These are phyloP conservation scores for Colletotrichum tropicicola DNA, from an alignment of 2,329 filamentous ascomycete species.

Conservation along the genomic window DNA sequence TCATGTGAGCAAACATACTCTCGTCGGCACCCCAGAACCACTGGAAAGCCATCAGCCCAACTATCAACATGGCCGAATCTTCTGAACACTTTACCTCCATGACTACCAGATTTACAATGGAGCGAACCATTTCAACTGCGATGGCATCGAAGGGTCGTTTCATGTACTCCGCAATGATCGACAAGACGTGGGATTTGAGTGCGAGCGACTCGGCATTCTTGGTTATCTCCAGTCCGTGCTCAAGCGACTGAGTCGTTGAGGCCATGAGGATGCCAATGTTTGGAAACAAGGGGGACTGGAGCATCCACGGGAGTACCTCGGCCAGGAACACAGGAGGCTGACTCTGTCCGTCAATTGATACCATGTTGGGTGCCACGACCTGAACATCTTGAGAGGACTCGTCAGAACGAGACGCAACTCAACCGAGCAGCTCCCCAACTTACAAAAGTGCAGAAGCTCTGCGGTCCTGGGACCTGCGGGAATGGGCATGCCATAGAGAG, in stretches of 20 bases:
- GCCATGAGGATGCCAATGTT: constrained; percentile 41
- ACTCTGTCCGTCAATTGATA: constrained; percentile 40
- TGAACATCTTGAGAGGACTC: constrained; percentile 30
- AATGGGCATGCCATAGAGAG: constrained; percentile 46
- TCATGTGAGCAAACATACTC: constrained; percentile 41
- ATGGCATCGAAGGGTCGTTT: constrained; percentile 30
- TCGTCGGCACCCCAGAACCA: constrained; percentile 39
- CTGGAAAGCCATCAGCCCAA: not conserved
- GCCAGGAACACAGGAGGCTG: constrained; percentile 34
- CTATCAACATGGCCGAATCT: too few species aligned
- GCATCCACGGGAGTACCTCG: constrained; percentile 39
- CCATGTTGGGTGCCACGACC: constrained; percentile 40
- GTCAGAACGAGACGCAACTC: not conserved
- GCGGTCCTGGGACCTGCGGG: constrained; percentile 33
- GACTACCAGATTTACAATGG: constrained; percentile 40
- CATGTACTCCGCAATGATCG: constrained; percentile 38
- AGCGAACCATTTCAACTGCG: constrained; percentile 37
- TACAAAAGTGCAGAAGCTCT: constrained; percentile 39
- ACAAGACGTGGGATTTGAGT: constrained; percentile 37
- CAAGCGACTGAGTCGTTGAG: constrained; percentile 38
- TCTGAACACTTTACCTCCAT: constrained; percentile 39
- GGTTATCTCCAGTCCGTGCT: constrained; percentile 30
- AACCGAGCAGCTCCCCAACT: constrained; percentile 14
- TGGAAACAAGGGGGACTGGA: constrained; percentile 40
- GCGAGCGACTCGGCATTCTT: constrained; percentile 37